phyloP scores from a whole-genome alignment of 164 flowering plant species.

The Magnolia changhungtana region DNA sequence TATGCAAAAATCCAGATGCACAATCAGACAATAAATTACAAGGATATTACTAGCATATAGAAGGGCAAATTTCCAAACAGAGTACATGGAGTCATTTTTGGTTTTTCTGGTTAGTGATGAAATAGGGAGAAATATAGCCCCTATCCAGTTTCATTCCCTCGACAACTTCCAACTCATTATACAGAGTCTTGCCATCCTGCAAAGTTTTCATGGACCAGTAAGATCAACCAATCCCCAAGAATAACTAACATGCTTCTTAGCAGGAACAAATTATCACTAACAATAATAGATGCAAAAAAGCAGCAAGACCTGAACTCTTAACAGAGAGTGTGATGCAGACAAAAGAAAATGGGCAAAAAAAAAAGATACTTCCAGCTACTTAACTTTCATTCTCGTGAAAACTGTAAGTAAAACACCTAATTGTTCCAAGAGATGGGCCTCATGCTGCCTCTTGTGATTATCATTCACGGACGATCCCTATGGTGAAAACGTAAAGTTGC shows the following conservation, averaged over 20 bases:
- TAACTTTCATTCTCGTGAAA: too few species aligned
- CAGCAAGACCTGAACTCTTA: too few species aligned
- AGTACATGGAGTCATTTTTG: constrained; percentile 33
- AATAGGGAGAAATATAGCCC: constrained; percentile 90
- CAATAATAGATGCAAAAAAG: too few species aligned
- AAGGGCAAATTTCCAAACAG: neutral
- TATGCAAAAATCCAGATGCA: neutral
- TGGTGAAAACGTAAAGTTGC: too few species aligned
- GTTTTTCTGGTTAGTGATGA: constrained; percentile 80
- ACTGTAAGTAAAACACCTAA: too few species aligned
- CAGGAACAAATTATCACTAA: too few species aligned
- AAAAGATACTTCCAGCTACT: neutral
- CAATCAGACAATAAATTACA: neutral
- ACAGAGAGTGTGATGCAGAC: neutral
- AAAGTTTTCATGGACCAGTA: constrained; percentile 9
- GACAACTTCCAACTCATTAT: constrained; percentile 93
- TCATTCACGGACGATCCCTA: too few species aligned
- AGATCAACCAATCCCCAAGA: neutral
- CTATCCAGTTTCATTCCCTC: constrained; percentile 99
- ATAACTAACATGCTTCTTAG: neutral
- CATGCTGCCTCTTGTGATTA: too few species aligned
- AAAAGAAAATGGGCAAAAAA: neutral
- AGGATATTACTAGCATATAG: neutral
- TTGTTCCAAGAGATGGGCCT: too few species aligned
- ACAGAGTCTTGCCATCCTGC: constrained; percentile 93